Evolutionary conservation across 805 yeast genomes (phyloP).

Genomic region (Saccharomycopsis oosterbeekiorum): DNA sequence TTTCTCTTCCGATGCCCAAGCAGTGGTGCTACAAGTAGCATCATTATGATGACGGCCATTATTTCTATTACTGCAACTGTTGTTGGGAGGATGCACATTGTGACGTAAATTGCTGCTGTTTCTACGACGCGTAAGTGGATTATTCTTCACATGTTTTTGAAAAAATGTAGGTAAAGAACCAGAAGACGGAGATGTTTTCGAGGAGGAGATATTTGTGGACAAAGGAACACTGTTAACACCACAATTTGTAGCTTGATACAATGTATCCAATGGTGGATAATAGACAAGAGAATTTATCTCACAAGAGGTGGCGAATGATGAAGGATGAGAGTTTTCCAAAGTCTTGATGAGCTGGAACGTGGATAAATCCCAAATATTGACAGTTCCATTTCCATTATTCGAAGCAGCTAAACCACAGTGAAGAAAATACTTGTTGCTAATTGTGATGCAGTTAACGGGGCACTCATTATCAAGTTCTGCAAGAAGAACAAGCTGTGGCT

Average conservation of each 20-base stretch:
- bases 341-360: slow-evolving; percentile 61
- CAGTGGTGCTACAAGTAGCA: slow-evolving; percentile 34
- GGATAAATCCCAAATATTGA: slow-evolving; percentile 81
- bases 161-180: slow-evolving; percentile 26
- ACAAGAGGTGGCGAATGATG: slow-evolving; percentile 23
- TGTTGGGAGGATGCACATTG: neutral
- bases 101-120: slow-evolving; percentile 1
- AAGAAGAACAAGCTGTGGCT: slow-evolving; percentile 21
- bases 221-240: slow-evolving; percentile 13
- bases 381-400: slow-evolving; percentile 33
- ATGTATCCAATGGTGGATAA: slow-evolving; percentile 34
- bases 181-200: slow-evolving; percentile 50
- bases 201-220: neutral
- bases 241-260: slow-evolving; percentile 43
- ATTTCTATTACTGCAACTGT: slow-evolving; percentile 42
- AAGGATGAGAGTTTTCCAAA: slow-evolving; percentile 25
- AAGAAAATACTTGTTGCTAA: slow-evolving; percentile 48
- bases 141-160: slow-evolving; percentile 18
- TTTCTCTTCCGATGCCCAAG: slow-evolving; percentile 51
- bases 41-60: slow-evolving; percentile 36
- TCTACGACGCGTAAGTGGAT: slow-evolving; percentile 25
- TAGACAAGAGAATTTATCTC: slow-evolving; percentile 56
- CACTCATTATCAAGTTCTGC: slow-evolving; percentile 51
- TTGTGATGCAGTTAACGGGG: slow-evolving; percentile 60
- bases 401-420: slow-evolving; percentile 68